phyloP scores from a whole-genome alignment of 768 basidiomycete genomes.

The Tricholoma flavovirens region DNA sequence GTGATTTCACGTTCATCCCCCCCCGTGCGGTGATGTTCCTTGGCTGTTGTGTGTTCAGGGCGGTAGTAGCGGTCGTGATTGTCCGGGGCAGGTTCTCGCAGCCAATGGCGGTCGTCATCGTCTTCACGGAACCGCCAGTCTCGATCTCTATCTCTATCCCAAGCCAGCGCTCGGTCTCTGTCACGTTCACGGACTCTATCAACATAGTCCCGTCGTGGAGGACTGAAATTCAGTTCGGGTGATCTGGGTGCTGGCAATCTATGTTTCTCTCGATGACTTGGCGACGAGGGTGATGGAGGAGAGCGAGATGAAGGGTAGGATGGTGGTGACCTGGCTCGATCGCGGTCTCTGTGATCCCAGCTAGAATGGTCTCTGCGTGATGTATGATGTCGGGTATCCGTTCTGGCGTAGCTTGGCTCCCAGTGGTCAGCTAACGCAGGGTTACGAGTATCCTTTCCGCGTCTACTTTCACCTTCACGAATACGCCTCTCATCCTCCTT shows the following conservation, averaged over 20 bases:
- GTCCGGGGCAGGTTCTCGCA: conserved; percentile 7
- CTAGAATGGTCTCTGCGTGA: conserved; percentile 19
- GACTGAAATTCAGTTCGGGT: conserved; percentile 31
- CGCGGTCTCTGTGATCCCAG: conserved; percentile 23
- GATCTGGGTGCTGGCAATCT: conserved; percentile 35
- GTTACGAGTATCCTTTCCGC: conserved; percentile 13
- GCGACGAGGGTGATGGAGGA: conserved; percentile 31
- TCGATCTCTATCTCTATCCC: conserved; percentile 25
- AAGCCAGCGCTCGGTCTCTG: conserved; percentile 21
- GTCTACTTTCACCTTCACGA: conserved; percentile 30
- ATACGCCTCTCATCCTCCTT: conserved; percentile 40
- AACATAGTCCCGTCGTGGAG: conserved; percentile 29
- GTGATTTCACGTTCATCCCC: conserved; percentile 31
- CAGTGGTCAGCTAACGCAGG: conserved; percentile 29
- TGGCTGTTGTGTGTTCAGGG: conserved; percentile 14
- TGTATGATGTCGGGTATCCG: conserved; percentile 16
- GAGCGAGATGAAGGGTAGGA: conserved; percentile 29
- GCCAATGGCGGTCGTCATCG: conserved; percentile 19
- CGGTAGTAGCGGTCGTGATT: conserved; percentile 24
- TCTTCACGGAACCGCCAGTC: conserved; percentile 21
- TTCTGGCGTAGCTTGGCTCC: conserved; percentile 26
- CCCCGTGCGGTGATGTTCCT: conserved; percentile 17
- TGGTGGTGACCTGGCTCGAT: conserved; percentile 21
- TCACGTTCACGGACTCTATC: conserved; percentile 27
- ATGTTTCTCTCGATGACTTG: conserved; percentile 31